phyloP scores from a whole-genome alignment of 176 grass and related monocot species.

The Triticum monococcum region DNA sequence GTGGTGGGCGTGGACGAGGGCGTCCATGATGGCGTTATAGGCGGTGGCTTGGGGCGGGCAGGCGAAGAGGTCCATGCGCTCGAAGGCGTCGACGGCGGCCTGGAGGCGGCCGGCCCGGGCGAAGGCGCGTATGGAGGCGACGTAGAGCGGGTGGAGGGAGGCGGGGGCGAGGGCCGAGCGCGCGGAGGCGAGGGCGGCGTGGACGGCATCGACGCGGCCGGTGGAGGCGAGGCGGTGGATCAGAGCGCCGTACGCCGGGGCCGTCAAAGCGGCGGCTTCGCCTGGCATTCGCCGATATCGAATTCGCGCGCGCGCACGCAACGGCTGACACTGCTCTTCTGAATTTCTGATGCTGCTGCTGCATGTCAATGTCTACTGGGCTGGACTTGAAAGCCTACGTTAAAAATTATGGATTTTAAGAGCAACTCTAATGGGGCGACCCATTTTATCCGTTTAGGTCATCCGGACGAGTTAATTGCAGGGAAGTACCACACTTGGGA shows the following conservation, averaged over 20 bases:
- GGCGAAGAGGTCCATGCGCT: slow-evolving; percentile 86
- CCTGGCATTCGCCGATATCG: not conserved
- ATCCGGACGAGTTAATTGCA: no score
- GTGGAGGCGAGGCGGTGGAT: slow-evolving; percentile 45
- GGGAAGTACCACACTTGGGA: no score
- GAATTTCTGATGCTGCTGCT: no score
- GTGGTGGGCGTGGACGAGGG: slow-evolving; percentile 65
- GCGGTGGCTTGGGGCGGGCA: slow-evolving; percentile 65
- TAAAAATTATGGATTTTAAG: no score
- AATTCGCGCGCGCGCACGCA: not conserved
- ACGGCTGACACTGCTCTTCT: not conserved
- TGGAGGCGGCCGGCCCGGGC: slow-evolving; percentile 56
- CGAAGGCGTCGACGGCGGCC: slow-evolving; percentile 78
- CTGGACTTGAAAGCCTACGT: no score
- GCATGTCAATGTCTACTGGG: no score
- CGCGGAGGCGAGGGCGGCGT: slow-evolving; percentile 47
- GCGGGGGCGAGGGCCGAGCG: slow-evolving; percentile 35
- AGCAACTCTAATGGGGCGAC: no score
- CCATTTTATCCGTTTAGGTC: no score
- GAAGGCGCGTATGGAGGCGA: slow-evolving; percentile 55
- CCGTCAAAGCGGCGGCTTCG: slow-evolving; percentile 12
- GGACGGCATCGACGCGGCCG: slow-evolving; percentile 44
- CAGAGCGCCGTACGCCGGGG: slow-evolving; percentile 44
- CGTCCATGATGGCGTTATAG: slow-evolving; percentile 88
- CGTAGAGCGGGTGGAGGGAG: slow-evolving; percentile 60